A percentile compares a stretch with the other conserved stretches of the same genome.
phyloP scores from a whole-genome alignment of 768 basidiomycete genomes.

The Lactifluus volemus region DNA sequence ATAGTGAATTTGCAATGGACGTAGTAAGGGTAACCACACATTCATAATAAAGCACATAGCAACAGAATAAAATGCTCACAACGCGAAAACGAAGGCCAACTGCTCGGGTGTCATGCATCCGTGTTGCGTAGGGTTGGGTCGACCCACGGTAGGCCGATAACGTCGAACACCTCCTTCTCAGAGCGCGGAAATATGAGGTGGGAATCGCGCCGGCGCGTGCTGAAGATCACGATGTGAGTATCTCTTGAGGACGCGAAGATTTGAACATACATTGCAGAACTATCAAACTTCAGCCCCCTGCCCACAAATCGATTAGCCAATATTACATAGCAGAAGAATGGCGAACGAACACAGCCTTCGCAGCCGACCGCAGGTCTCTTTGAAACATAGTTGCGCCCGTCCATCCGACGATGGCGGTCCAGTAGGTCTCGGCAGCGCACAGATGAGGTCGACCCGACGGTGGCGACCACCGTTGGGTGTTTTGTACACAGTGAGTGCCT shows the following conservation, averaged over 20 bases:
- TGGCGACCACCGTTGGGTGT: constrained; percentile 38
- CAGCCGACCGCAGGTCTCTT: constrained; percentile 70
- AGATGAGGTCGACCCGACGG: constrained; percentile 78
- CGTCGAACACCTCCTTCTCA: constrained; percentile 65
- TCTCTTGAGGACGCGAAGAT: not conserved
- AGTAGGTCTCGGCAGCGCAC: constrained; percentile 68
- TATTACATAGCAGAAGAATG: not conserved
- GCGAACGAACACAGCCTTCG: constrained; percentile 44
- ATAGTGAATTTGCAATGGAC: not conserved
- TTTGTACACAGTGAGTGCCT: constrained; percentile 70
- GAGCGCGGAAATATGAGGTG: constrained; percentile 49
- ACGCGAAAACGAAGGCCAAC: not conserved
- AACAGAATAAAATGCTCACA: not conserved
- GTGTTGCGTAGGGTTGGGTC: constrained; percentile 68
- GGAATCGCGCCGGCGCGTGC: constrained; percentile 57
- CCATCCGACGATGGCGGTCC: constrained; percentile 90
- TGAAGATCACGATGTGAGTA: constrained; percentile 23
- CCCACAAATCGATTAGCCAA: not conserved
- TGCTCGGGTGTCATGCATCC: constrained; percentile 42
- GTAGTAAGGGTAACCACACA: not conserved
- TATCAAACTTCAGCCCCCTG: constrained; percentile 80
- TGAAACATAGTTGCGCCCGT: constrained; percentile 88
- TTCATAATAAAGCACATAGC: not conserved
- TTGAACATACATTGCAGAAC: constrained; percentile 27
- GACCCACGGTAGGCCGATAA: constrained; percentile 61